Evolutionary conservation across 208 protist genomes (phyloP), one percentile per base, ranked within the genome.

Genomic region (Trypanosoma platydactyli): DNA sequence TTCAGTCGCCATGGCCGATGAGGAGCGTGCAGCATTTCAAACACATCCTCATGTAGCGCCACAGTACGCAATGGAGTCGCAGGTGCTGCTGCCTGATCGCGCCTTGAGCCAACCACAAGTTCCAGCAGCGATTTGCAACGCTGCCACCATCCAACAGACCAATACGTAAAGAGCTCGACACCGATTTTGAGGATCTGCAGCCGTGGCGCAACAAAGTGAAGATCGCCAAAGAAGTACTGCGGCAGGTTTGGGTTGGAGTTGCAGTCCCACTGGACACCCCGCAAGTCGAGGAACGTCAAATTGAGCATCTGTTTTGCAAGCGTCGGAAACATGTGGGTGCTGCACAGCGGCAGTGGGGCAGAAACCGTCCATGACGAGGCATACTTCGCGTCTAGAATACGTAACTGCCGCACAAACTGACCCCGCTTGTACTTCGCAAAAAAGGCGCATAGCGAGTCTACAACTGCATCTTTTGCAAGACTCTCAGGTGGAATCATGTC

Each of bases 81-180:
- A 0, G 27, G 45, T 22, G 27, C 33, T 15, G 40, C 33, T 59
- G 64, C 55, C 60, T 81, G 61, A 48, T 80, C 79, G 1, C 75
- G 52, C 30, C 68, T 77, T 18, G 84, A 86, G 35, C 80, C 84
- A 0, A 95, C 67, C 9, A 86, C 81, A 18, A 95, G 50, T 12
- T 78, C 53, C n/a, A 38, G 22, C 13, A 95, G 66, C 41, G 79
- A 66, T 0, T 71, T 20, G 27, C 84, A 81, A 9, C 78, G 76
- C 27, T 78, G 73, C 89, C 89, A 95, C 89, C 89, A 95, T 20
- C 83, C 84, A 1, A 77, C 66, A 7, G 70, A 71, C 89, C 89
- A 95, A 22, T 75, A 73, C 13, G 55, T 49, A 55, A 81, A 73
- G 24, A 92, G 67, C 42, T 75, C 80, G 13, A 76, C 61, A 38